Base-by-base conservation (phyloP, 2,329 filamentous ascomycete genomes). In the Trichoderma hamatum region DNA sequence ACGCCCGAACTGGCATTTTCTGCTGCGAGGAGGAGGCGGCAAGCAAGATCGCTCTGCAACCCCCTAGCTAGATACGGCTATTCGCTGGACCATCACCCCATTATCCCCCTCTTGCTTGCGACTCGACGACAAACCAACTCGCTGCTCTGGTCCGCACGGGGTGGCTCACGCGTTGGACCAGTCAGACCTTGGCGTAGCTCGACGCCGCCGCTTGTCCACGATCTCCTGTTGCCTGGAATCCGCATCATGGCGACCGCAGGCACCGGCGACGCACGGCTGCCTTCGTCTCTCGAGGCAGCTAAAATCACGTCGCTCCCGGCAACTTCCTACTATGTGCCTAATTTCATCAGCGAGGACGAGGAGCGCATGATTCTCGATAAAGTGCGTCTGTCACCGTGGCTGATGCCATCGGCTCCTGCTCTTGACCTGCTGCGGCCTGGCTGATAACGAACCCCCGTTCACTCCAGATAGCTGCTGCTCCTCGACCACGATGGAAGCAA, bases 401-500 rank as follows among this genome's bases (percentile, higher is more conserved):
- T n/a, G 10, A n/a, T 60, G 39, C 52, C 13, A 3, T 56, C 39
- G 26, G n/a, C 19, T 30, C 39, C 26, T 21, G 39, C 36, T 32
- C 39, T 55, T 34, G 24, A 34, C 24, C 21, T 34, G 39, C 16
- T 21, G 30, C 51, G 43, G 59, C 21, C 62, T 59, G n/a, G 49
- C 58, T 72, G 63, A 68, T 65, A 26, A 60, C 28, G 19, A 14
- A 52, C n/a, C 14, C 16, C n/a, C 46, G 16, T n/a, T 49, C n/a
- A 24, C n/a, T n/a, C 61, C 74, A 84, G 85, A 87, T 91, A 73
- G 82, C 83, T 63, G 83, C 86, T 55, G 89, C 89, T 0, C 91
- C 92, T 30, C 90, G 89, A 71, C 90, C 92, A 30, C 87, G 90
- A 77, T 99, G 96, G 95, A 94, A 93, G 71, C 86, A 91, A 61